Evolutionary conservation across 1,284 basidiomycete species (phyloP), one percentile per base, ranked within the genome.

Genomic region (Moesziomyces antarcticus): DNA sequence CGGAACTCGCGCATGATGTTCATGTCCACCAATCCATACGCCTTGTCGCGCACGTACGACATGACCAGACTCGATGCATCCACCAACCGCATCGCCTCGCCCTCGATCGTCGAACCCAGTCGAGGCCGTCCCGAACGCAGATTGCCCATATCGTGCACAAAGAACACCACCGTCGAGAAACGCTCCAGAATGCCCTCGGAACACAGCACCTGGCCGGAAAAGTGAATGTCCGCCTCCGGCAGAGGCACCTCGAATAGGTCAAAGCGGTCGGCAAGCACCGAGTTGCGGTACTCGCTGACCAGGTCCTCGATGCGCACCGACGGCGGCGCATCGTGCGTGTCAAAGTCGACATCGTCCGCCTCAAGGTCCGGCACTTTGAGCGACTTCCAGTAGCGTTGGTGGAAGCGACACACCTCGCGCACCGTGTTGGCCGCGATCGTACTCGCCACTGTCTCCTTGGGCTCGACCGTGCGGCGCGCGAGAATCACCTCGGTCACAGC

Each of bases 341-440:
- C 35, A 27, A 14, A 3, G 27, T 73, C 51, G 4, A 65, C 50
- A 27, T 75, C 61, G 37, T 59, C 61, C 13, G 59, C 59, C 27
- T 68, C 62, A 22, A 66, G 10, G 18, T 63, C 50, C 22, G 77
- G 50, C 21, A 49, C 44, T 45, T 46, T 44, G 20, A 98, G 87
- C 72, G 86, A 90, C 83, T 91, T 93, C 97, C 97, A 99, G 81
- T 92, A 92, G 81, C 90, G 91, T 79, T 91, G 91, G 82, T 98
- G 96, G 52, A 92, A 89, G 75, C 89, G 88, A 4, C 92, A 91
- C 5, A 96, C 93, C 50, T 93, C 88, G 86, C 90, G 93, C 10
- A 98, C 89, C 0, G 94, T 93, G 85, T 94, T 91, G 2, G 92
- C 92, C 0, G 91, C 94, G 30, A 69, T 56, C 11, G 44, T 41